These are phyloP conservation scores for Eimeria brunetti DNA, from an alignment of 169 alveolate species.

Conservation along the genomic window DNA sequence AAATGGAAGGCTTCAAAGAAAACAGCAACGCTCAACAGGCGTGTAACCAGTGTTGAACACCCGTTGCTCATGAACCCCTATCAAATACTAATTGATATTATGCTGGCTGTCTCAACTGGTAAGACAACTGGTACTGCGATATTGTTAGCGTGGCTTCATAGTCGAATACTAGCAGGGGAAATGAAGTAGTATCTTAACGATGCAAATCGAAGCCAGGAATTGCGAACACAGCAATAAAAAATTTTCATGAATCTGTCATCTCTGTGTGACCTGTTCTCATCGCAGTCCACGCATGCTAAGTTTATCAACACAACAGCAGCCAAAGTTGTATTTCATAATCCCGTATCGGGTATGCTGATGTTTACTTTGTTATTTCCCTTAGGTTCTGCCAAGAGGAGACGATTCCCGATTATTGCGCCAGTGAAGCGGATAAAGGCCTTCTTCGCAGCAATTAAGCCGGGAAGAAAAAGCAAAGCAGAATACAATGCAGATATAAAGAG, in stretches of 20 bases:
- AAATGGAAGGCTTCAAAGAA: not conserved
- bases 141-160: too few relatives aligned
- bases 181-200: too few relatives aligned
- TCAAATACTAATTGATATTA: constrained; percentile 9
- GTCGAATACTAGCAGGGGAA: too few relatives aligned
- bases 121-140: not conserved
- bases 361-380: not conserved
- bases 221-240: too few relatives aligned
- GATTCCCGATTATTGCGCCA: constrained; percentile 21
- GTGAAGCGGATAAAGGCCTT: constrained; percentile 20
- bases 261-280: too few relatives aligned
- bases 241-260: too few relatives aligned
- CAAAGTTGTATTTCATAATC: too few relatives aligned
- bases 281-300: too few relatives aligned
- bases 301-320: too few relatives aligned
- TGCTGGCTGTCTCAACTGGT: not conserved
- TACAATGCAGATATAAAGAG: not conserved
- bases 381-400: constrained; percentile 48
- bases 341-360: too few relatives aligned
- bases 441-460: not conserved
- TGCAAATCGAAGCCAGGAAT: too few relatives aligned
- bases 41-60: constrained; percentile 22
- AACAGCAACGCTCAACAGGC: not conserved
- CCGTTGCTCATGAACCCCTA: constrained; percentile 50
- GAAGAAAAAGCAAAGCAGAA: constrained; percentile 28